phyloP scores from a whole-genome alignment of 345 rosid species.

The Arabidopsis suecica region DNA sequence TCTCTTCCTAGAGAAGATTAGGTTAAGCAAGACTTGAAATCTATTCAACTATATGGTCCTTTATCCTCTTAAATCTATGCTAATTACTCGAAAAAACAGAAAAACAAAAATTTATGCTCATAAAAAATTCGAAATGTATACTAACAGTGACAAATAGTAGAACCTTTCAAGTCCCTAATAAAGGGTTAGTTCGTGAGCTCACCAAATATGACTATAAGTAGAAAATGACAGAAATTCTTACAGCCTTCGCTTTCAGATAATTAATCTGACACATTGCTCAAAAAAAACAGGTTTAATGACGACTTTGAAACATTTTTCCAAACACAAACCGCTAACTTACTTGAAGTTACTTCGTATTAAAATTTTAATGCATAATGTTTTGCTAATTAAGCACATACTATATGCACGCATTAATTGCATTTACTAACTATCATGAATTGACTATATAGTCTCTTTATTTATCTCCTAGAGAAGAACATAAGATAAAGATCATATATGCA shows the following conservation, averaged over 20 bases:
- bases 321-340: background rate
- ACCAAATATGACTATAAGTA: slow-evolving; percentile 22
- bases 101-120: background rate
- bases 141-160: background rate
- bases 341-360: slow-evolving; percentile 10
- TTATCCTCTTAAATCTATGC: background rate
- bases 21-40: slow-evolving; percentile 27
- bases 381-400: no score
- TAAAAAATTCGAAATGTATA: background rate
- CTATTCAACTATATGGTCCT: slow-evolving; percentile 8
- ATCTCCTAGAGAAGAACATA: no score
- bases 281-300: slow-evolving; percentile 20
- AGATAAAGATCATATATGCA: no score
- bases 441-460: no score
- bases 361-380: no score
- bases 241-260: slow-evolving; percentile 32
- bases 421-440: no score
- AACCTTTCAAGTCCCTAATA: background rate
- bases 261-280: slow-evolving; percentile 30
- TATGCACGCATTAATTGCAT: no score
- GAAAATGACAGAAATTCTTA: slow-evolving; percentile 32
- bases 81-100: background rate
- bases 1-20: slow-evolving; percentile 20
- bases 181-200: slow-evolving; percentile 24
- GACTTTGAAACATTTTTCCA: slow-evolving; percentile 2